Evolutionary conservation across 768 basidiomycete species (phyloP), one percentile per base, ranked within the genome.

Genomic region (Mycena polygramma): DNA sequence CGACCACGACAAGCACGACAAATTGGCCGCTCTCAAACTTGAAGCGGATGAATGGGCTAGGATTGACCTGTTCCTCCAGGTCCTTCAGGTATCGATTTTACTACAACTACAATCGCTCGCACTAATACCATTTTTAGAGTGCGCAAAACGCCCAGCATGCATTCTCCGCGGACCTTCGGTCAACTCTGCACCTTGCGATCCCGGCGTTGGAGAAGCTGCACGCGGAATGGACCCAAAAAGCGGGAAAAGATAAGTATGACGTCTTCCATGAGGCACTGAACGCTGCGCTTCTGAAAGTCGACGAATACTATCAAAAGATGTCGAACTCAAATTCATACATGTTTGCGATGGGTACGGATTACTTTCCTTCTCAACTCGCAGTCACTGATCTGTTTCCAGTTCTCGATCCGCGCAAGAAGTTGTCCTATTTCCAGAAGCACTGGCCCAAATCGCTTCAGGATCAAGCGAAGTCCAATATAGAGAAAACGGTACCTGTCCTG

Each of bases 261-360:
- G 11, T 5, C 4, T 54, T 54, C 15, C 17, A 20, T 3, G 17
- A 15, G 4, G 46, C 75, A 2, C 63, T 83, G 7, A 36, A 73
- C 6, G 75, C 75, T 2, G 83, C 73, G 1, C 60, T 75, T 19
- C 54, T 63, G 2, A 84, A 83, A 69, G 68, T 83, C 10, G 63
- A 72, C n/a, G 74, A 79, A 35, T 82, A 83, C 57, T 82, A 83
- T 69, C 71, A 78, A 46, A 75, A 76, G 45, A 79, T 79, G 1
- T 70, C 70, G 0, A 78, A 79, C n/a, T 78, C 74, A 4, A 73
- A 78, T 63, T 79, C 79, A 7, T 79, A 81, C 63, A 77, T 80
- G n/a, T 68, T 82, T 30, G 66, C 48, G 20, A 49, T 22, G n/a
- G 48, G 48, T 49, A 22, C 19, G n/a, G 7, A 19, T 49, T 22